Conservation (phyloP, 2,329 filamentous ascomycete species). For the Decorospora gaudefroyi region DNA sequence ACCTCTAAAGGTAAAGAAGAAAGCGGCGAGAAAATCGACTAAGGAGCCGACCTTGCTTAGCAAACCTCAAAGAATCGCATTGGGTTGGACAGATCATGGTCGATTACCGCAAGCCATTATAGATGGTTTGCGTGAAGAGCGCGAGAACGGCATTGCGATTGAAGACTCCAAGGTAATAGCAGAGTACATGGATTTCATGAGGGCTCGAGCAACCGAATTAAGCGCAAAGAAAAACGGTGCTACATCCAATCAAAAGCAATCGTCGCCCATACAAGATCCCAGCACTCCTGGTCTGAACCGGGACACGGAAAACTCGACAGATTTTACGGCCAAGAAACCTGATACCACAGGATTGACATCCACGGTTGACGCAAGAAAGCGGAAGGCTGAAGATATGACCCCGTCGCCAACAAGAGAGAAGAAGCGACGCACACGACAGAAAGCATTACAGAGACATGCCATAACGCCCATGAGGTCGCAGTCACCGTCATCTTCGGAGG, state of each 20-base stretch:
- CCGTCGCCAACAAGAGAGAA: conserved; percentile 3
- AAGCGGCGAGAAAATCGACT: conserved; percentile 12
- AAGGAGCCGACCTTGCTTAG: conserved; percentile 29
- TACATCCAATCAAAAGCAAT: background rate
- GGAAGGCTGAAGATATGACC: conserved; percentile 4
- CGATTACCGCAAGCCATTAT: conserved; percentile 33
- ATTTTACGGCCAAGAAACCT: background rate
- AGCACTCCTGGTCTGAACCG: background rate
- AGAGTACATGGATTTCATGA: conserved; percentile 15
- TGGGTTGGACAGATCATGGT: conserved; percentile 33
- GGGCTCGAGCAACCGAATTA: conserved; percentile 1
- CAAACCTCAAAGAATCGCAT: conserved; percentile 31
- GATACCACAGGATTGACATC: background rate
- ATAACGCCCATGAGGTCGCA: background rate
- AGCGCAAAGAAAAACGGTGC: conserved; percentile 4
- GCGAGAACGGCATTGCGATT: conserved; percentile 23
- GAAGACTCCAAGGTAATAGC: conserved; percentile 24
- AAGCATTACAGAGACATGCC: background rate
- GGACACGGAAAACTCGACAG: background rate
- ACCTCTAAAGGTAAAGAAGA: conserved; percentile 27
- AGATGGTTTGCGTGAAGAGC: conserved; percentile 31
- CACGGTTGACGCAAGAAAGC: conserved; percentile 6
- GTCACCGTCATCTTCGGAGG: background rate
- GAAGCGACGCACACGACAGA: conserved; percentile 7
- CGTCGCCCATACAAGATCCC: background rate